Percentiles rank a stretch among this genome's conserved stretches.
Conservation (phyloP, 768 basidiomycete genomes). For the Antrodiella citrinella region DNA sequence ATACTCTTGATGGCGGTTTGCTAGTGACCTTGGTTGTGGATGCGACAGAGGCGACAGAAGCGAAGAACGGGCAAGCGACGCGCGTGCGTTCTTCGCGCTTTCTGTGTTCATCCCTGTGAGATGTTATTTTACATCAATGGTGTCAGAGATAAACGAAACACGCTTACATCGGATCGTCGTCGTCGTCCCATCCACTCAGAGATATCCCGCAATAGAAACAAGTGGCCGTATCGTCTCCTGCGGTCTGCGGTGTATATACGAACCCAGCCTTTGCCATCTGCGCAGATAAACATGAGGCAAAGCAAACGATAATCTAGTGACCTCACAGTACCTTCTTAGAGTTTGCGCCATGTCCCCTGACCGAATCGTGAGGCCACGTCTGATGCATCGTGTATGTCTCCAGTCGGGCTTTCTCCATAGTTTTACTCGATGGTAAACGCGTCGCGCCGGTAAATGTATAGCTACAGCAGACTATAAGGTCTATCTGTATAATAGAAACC, state of each 20-base stretch:
- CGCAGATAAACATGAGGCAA: no score
- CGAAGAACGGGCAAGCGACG: conserved; percentile 36
- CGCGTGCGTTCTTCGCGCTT: conserved; percentile 48
- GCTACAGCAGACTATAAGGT: conserved; percentile 26
- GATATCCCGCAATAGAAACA: conserved; percentile 81
- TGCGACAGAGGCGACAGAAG: conserved; percentile 7
- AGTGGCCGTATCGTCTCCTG: conserved; percentile 71
- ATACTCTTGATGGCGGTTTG: conserved; percentile 17
- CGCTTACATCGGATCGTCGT: conserved; percentile 81
- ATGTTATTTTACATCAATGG: conserved; percentile 8
- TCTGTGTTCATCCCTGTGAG: conserved; percentile 63
- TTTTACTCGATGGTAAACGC: conserved; percentile 57
- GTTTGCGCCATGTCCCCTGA: conserved; percentile 55
- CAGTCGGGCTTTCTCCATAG: conserved; percentile 66
- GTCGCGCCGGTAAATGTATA: conserved; percentile 49
- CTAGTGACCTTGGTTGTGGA: conserved; percentile 14
- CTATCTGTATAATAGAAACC: neutral
- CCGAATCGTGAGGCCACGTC: conserved; percentile 64
- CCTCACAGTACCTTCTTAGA: conserved; percentile 72
- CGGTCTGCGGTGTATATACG: conserved; percentile 60
- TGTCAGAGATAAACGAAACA: neutral
- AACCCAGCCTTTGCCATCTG: conserved; percentile 92
- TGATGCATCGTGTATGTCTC: conserved; percentile 50
- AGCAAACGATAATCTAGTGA: no score
- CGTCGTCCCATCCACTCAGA: conserved; percentile 80